Evolutionary conservation across 495 filamentous ascomycete species (phyloP), one percentile per base, ranked within the genome.

Genomic region (Penicillium tannophilum): DNA sequence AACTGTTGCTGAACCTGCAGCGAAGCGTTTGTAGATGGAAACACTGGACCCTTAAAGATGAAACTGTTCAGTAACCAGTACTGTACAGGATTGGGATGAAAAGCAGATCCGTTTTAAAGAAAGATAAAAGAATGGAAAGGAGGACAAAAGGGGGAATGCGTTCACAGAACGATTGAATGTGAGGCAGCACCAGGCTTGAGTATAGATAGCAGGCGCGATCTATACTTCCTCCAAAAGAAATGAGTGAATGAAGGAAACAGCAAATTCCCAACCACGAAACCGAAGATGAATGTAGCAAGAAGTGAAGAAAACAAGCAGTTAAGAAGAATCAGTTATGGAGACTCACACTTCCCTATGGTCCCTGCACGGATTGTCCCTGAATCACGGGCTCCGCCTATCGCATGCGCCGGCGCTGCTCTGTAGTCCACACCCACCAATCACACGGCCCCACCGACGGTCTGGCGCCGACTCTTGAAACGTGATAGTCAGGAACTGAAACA

Each of bases 1-100:
- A 51, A 48, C 28, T 58, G 26, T 66, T 61, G 66, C 73, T 75
- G 75, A 55, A 56, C 75, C 75, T 54, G 75, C 75, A 76, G 72
- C 66, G 68, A 70, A 24, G 52, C 10, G 12, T 23, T 24, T 20
- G 26, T 48, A 20, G 12, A 53, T 47, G 6, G 20, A 28, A 56
- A 53, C 50, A 20, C 58, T 31, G 33, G 53, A 39, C 62, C 44
- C 9, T 31, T 61, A 53, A 53, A 33, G 49, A 47, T 51, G 57
- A 55, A 51, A 54, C 52, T 52, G 31, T 73, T 75, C 72, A 75
- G 72, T 61, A 68, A 65, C 71, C 72, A 62, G 71, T 56, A 70
- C 69, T 69, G 72, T 64, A 56, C 47, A 54, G 28, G 3, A 3
- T 28, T 26, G 4, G 14, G 4, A 17, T 6, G 14, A 17, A 36